Evolutionary conservation across 2,329 filamentous ascomycete species (phyloP), one percentile per base, ranked within the genome.

Genomic region (Apiospora phragmitis): DNA sequence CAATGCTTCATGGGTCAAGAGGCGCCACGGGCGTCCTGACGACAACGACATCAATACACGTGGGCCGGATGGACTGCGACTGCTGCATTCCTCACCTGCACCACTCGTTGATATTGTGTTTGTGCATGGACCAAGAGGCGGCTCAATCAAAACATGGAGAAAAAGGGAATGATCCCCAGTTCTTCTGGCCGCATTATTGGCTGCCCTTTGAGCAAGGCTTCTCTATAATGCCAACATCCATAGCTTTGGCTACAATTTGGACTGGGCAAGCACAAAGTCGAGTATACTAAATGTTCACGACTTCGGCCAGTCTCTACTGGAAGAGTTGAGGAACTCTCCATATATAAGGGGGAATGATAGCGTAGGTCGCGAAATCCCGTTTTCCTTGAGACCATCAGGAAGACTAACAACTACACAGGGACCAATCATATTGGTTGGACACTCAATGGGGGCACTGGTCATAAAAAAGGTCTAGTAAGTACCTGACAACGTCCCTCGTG

Each of bases 321-420:
- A 49, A 49, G 45, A 9, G 8, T 7, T 49, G n/a, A n/a, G 45
- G 6, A 49, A 49, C n/a, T 49, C 45, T 2, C 45, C 45, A 3
- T 12, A 24, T 6, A 9, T 49, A 11, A 8, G 45, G n/a, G 45
- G 11, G 1, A 49, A 49, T 49, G 8, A 6, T 2, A 11, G 8
- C 11, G 45, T 49, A 21, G 8, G 45, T 24, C 21, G n/a, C 4
- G n/a, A n/a, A n/a, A n/a, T n/a, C n/a, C n/a, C n/a, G n/a, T n/a
- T n/a, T 9, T 24, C 1, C 21, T 6, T 1, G n/a, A 6, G 21
- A 11, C 21, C 1, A 2, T 4, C 3, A 24, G n/a, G 6, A 24
- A 49, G 8, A 8, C 45, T 49, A 1, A 49, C 45, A 9, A 12
- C 6, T 24, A n/a, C 24, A 49, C 9, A 49, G 45, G 45, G 45